These are phyloP conservation scores for Cubamyces lactineus DNA, from an alignment of 768 basidiomycete species.

Conservation along the genomic window DNA sequence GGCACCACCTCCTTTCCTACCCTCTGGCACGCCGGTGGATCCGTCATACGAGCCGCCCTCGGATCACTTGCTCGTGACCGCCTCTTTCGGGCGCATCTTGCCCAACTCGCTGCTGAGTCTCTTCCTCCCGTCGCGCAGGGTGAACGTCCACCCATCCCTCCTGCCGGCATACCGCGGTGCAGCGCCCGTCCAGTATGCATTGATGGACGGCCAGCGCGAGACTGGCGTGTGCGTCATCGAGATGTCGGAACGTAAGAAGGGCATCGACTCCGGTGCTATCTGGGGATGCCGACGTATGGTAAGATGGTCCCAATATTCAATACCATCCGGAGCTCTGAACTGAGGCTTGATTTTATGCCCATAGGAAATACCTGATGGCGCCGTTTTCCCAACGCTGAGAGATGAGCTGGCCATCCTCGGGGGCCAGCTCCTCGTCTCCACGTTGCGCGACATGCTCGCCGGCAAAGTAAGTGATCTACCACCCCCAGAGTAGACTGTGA, in stretches of 20 bases:
- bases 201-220: constrained; percentile 65
- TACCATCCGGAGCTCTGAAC: too few relatives aligned
- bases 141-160: constrained; percentile 91
- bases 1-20: constrained; percentile 36
- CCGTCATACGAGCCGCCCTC: constrained; percentile 38
- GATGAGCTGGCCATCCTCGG: constrained; percentile 63
- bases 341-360: background rate
- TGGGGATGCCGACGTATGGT: constrained; percentile 63
- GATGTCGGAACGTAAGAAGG: constrained; percentile 68
- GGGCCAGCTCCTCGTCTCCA: constrained; percentile 70
- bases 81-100: constrained; percentile 90
- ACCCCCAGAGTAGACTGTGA: background rate
- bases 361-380: constrained; percentile 56
- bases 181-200: constrained; percentile 84
- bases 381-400: constrained; percentile 58
- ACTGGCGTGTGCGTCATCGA: constrained; percentile 84
- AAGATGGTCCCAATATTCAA: constrained; percentile 25
- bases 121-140: constrained; percentile 59
- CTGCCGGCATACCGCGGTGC: constrained; percentile 89
- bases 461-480: constrained; percentile 36
- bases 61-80: constrained; percentile 74
- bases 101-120: constrained; percentile 58
- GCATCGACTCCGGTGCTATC: constrained; percentile 80
- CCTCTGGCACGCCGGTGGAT: constrained; percentile 41
- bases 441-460: constrained; percentile 63